These are phyloP conservation scores for Aspergillus hancockii DNA, from an alignment of 495 filamentous ascomycete species.

Conservation along the genomic window DNA sequence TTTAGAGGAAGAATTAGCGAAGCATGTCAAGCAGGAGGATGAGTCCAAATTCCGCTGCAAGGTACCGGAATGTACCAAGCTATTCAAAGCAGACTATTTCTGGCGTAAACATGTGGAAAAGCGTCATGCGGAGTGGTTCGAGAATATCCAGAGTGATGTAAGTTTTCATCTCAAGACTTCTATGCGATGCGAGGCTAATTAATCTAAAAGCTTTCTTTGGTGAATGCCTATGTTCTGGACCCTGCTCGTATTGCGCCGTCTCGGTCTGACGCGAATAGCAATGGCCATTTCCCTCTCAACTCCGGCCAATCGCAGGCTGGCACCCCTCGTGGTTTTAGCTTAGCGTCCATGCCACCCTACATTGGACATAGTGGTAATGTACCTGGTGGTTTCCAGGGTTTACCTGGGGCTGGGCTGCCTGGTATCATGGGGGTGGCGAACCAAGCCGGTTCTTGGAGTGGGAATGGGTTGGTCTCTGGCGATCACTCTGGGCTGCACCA, in stretches of 20 bases:
- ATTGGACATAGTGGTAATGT: conserved; percentile 33
- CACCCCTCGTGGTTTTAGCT: conserved; percentile 88
- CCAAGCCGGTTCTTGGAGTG: conserved; percentile 50
- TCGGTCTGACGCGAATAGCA: conserved; percentile 93
- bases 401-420: conserved; percentile 40
- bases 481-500: conserved; percentile 50
- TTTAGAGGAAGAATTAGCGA: conserved; percentile 79
- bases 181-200: conserved; percentile 14
- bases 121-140: conserved; percentile 86
- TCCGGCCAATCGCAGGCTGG: conserved; percentile 73
- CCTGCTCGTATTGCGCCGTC: conserved; percentile 90
- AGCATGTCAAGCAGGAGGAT: conserved; percentile 94
- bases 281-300: conserved; percentile 86
- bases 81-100: conserved; percentile 95
- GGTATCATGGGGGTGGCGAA: conserved; percentile 57
- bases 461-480: conserved; percentile 34
- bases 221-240: conserved; percentile 92
- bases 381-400: conserved; percentile 32
- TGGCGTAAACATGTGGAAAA: conserved; percentile 99
- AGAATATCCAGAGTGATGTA: conserved; percentile 80
- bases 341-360: conserved; percentile 65
- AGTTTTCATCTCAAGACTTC: conserved; percentile 28
- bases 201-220: conserved; percentile 67
- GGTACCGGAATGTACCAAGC: conserved; percentile 90
- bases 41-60: conserved; percentile 96